Percentiles rank a stretch among this genome's conserved stretches.
Conservation (phyloP, 768 basidiomycete genomes). For the Suillus alpinus region DNA sequence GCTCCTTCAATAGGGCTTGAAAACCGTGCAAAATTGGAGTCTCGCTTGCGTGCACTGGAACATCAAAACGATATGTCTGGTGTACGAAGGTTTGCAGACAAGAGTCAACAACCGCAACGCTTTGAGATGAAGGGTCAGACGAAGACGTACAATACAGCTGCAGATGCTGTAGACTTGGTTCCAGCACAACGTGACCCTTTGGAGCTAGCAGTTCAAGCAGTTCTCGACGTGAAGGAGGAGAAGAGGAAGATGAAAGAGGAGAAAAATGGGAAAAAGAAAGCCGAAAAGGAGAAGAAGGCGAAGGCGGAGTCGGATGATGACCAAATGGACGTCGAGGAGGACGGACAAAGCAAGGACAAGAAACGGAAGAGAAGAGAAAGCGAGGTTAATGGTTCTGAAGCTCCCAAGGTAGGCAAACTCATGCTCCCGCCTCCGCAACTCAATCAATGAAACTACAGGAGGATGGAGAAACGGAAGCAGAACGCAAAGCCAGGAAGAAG, state of each 20-base stretch:
- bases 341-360: constrained; percentile 37
- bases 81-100: constrained; percentile 62
- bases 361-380: constrained; percentile 56
- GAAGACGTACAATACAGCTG: constrained; percentile 81
- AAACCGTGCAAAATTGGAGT: constrained; percentile 93
- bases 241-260: constrained; percentile 81
- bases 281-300: constrained; percentile 49
- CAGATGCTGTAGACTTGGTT: constrained; percentile 80
- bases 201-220: constrained; percentile 70
- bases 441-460: constrained; percentile 25
- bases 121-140: constrained; percentile 82
- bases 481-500: constrained; percentile 77
- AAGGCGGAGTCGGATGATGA: constrained; percentile 32
- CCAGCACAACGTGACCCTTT: constrained; percentile 84
- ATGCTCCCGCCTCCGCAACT: constrained; percentile 3
- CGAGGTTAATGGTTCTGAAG: constrained; percentile 43
- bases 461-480: constrained; percentile 73
- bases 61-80: constrained; percentile 72
- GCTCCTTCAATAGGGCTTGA: constrained; percentile 90
- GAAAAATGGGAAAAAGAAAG: constrained; percentile 63
- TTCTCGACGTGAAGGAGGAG: constrained; percentile 83
- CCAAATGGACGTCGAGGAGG: constrained; percentile 47
- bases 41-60: constrained; percentile 86
- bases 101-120: constrained; percentile 66
- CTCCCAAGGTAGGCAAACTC: constrained; percentile 38